phyloP scores from a whole-genome alignment of 2,329 filamentous ascomycete species.

The Fusarium neocosmosporiellum region DNA sequence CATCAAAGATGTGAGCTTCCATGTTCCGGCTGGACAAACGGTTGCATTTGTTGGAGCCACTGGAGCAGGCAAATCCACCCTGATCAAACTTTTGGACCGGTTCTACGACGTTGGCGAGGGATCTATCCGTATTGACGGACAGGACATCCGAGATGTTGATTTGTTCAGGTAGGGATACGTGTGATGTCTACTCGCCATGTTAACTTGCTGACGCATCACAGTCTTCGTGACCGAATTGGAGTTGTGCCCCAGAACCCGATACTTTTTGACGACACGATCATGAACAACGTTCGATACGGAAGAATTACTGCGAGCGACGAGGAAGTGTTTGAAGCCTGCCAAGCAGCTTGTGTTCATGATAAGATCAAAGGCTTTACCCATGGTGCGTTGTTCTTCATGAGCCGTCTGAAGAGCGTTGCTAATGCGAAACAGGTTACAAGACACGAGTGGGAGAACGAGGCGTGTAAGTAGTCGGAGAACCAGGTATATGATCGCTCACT shows the following conservation, averaged over 20 bases:
- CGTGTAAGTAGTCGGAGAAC: conserved; percentile 49
- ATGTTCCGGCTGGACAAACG: conserved; percentile 62
- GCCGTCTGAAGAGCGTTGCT: conserved; percentile 3
- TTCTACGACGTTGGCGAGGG: conserved; percentile 68
- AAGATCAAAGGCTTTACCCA: conserved; percentile 66
- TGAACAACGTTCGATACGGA: conserved; percentile 70
- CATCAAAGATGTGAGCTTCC: conserved; percentile 65
- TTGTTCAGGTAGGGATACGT: conserved; percentile 54
- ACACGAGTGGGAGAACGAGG: conserved; percentile 64
- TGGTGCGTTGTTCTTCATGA: conserved; percentile 45
- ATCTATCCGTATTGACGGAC: conserved; percentile 65
- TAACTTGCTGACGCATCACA: conserved; percentile 44
- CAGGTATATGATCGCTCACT: conserved; percentile 15
- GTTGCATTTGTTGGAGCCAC: conserved; percentile 71
- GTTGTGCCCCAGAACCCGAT: conserved; percentile 67
- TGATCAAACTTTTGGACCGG: conserved; percentile 67
- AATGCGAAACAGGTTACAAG: conserved; percentile 54
- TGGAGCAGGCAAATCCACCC: conserved; percentile 69
- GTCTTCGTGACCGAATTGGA: conserved; percentile 64
- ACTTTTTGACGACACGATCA: conserved; percentile 68
- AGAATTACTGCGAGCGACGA: conserved; percentile 64
- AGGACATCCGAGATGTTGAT: conserved; percentile 66
- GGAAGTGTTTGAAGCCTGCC: conserved; percentile 65
- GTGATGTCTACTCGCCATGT: not conserved
- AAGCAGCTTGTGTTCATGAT: conserved; percentile 68